Conservation (phyloP, 441 rosid genomes). For the Breynia disticha region DNA sequence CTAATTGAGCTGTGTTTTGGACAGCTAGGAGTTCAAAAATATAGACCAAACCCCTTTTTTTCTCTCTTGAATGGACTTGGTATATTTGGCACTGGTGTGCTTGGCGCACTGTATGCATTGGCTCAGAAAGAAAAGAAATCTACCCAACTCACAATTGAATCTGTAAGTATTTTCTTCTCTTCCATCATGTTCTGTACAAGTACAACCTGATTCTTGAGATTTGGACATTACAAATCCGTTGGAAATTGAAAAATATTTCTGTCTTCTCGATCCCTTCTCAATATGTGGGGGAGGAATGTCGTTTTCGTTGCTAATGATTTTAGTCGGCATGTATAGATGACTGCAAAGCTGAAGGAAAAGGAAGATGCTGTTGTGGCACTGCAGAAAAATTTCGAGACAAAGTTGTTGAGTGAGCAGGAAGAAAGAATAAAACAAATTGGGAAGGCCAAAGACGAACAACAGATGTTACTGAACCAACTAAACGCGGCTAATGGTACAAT, state of each 20-base stretch:
- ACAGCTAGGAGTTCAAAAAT: conserved; percentile 39
- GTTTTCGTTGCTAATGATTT: conserved; percentile 2
- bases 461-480: conserved; percentile 42
- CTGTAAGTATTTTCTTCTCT: conserved; percentile 38
- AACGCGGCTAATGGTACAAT: conserved; percentile 51
- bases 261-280: not conserved
- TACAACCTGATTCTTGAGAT: too few species aligned
- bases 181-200: not conserved
- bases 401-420: conserved; percentile 49
- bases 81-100: conserved; percentile 58
- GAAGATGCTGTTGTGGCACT: conserved; percentile 44
- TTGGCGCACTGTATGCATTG: conserved; percentile 81
- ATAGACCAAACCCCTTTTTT: conserved; percentile 45
- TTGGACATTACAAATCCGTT: too few species aligned
- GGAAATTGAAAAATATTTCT: too few species aligned
- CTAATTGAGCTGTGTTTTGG: conserved; percentile 17
- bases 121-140: conserved; percentile 47
- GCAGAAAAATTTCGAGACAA: conserved; percentile 53
- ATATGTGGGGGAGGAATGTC: not conserved
- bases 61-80: conserved; percentile 77
- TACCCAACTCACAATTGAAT: conserved; percentile 43
- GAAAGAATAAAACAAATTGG: conserved; percentile 36
- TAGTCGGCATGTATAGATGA: conserved; percentile 44
- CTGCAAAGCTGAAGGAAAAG: conserved; percentile 48
- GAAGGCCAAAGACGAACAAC: conserved; percentile 53